A percentile compares a stretch with the other conserved stretches of the same genome.
Evolutionary conservation across 768 basidiomycete species (phyloP).

Genomic region (Xerocomellus dryophilus): DNA sequence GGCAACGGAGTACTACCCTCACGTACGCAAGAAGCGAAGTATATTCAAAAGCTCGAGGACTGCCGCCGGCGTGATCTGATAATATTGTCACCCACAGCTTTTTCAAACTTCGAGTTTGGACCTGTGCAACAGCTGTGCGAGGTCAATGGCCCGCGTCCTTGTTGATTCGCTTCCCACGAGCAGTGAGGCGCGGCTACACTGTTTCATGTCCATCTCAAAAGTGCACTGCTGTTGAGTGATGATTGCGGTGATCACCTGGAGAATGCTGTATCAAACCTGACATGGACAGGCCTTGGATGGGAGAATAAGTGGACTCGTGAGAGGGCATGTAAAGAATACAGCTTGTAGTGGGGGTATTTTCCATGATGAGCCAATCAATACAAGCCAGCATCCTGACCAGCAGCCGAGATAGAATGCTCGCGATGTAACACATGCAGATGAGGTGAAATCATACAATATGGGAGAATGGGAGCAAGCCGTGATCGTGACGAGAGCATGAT

Average conservation of each 20-base stretch:
- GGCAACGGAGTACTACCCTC: slow-evolving; percentile 15
- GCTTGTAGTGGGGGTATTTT: slow-evolving; percentile 22
- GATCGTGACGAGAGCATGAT: neutral
- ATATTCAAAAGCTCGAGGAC: neutral
- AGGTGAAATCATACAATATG: slow-evolving; percentile 10
- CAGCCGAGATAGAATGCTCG: slow-evolving; percentile 13
- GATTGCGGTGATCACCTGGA: neutral
- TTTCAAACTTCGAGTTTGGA: neutral
- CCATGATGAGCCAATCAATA: slow-evolving; percentile 15
- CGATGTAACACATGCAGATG: slow-evolving; percentile 10
- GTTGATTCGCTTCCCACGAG: slow-evolving; percentile 16
- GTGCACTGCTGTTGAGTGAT: slow-evolving; percentile 2
- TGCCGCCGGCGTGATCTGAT: slow-evolving; percentile 4
- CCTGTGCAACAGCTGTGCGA: slow-evolving; percentile 6
- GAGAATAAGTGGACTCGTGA: neutral
- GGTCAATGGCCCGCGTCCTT: neutral
- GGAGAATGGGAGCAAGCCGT: neutral
- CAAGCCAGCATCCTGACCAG: slow-evolving; percentile 23
- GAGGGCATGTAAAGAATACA: slow-evolving; percentile 20
- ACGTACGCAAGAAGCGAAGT: slow-evolving; percentile 15
- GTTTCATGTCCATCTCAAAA: no score
- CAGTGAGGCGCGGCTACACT: no score
- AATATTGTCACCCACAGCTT: slow-evolving; percentile 21
- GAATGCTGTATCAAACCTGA: slow-evolving; percentile 2
- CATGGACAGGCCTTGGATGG: neutral